Conservation (phyloP, 2,329 filamentous ascomycete genomes). For the Fusarium poae region DNA sequence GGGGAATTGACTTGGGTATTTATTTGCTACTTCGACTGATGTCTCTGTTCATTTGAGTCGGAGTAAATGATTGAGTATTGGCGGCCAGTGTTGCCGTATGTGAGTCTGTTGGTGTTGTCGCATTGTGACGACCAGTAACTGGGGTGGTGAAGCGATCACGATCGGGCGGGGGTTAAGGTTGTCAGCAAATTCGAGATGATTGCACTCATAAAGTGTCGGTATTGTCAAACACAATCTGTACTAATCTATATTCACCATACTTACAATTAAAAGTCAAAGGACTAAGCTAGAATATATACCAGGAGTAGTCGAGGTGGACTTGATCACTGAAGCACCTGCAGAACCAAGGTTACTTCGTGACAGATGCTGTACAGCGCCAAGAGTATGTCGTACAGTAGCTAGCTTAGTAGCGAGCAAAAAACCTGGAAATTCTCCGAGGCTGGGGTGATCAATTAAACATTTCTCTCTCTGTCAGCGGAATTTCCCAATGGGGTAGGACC, state of each 20-base stretch:
- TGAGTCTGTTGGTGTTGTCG: neutral
- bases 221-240: neutral
- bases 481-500: constrained; percentile 50
- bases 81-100: neutral
- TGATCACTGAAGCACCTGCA: neutral
- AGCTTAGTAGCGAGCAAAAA: constrained; percentile 1
- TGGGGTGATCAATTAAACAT: constrained; percentile 13
- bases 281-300: too few relatives aligned
- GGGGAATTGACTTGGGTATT: constrained; percentile 29
- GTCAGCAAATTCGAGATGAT: neutral
- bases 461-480: constrained; percentile 40
- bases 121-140: neutral
- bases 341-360: neutral
- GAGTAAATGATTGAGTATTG: neutral
- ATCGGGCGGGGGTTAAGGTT: neutral
- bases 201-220: neutral
- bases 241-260: fast-evolving
- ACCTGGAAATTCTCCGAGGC: constrained; percentile 11
- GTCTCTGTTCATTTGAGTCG: fast-evolving
- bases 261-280: neutral
- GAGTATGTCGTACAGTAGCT: constrained; percentile 7
- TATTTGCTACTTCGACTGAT: neutral
- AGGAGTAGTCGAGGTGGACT: too few relatives aligned
- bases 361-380: neutral
- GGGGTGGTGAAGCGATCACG: neutral